Conservation (phyloP, 805 yeast genomes). For the Schizosaccharomyces octosporus region DNA sequence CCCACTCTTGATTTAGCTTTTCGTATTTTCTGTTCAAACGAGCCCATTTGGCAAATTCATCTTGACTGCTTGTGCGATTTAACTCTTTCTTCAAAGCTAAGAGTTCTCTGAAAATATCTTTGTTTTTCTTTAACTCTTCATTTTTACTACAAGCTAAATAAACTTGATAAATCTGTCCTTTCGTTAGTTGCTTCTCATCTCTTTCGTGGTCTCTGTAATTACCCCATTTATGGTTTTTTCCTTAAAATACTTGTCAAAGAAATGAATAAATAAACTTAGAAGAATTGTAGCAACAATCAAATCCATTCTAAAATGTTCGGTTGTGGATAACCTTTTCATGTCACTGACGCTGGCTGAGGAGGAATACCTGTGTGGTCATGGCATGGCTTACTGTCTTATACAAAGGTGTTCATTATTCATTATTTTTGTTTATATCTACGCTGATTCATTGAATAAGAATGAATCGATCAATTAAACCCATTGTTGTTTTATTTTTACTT, state of each 20-base stretch:
- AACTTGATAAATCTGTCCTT: neutral
- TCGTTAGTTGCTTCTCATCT: neutral
- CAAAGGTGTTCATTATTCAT: no score
- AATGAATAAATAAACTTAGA: neutral
- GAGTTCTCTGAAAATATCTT: neutral
- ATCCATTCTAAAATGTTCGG: neutral
- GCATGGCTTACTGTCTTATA: no score
- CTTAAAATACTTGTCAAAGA: neutral
- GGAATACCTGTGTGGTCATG: no score
- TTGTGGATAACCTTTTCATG: neutral
- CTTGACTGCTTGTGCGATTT: slow-evolving; percentile 54
- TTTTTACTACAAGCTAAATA: neutral
- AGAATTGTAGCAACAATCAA: neutral
- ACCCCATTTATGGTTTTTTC: neutral
- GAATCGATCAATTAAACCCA: no score
- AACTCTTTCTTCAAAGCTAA: slow-evolving; percentile 20
- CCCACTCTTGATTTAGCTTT: slow-evolving; percentile 28
- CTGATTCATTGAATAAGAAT: no score
- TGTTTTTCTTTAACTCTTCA: neutral
- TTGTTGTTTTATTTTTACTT: no score
- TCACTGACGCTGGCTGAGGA: no score
- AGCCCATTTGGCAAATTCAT: slow-evolving; percentile 89
- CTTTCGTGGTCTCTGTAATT: neutral
- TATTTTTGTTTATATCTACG: no score
- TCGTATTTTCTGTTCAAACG: slow-evolving; percentile 55